Evolutionary conservation across 257 asterid species (phyloP).

Genomic region (Ehretia macrophylla): DNA sequence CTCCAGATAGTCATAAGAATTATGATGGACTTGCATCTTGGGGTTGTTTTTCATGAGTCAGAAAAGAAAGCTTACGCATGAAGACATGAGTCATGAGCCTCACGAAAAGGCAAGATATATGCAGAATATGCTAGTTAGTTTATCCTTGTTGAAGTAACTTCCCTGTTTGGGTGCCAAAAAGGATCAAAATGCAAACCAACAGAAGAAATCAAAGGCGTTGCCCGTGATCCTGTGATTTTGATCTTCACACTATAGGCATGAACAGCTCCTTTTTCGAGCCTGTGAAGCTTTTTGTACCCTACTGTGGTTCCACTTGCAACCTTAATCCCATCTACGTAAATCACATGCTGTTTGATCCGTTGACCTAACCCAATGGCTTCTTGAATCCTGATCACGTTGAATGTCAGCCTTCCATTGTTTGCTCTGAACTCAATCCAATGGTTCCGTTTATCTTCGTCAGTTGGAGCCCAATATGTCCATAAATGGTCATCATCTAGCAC

Average conservation of each 20-base stretch:
- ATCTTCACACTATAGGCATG: slow-evolving; percentile 46
- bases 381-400: slow-evolving; percentile 81
- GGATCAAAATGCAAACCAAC: slow-evolving; percentile 86
- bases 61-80: background rate
- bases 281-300: slow-evolving; percentile 84
- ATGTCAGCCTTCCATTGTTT: slow-evolving; percentile 27
- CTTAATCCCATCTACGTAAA: slow-evolving; percentile 49
- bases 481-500: slow-evolving; percentile 64
- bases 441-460: slow-evolving; percentile 28
- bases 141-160: slow-evolving; percentile 4
- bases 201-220: slow-evolving; percentile 73
- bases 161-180: slow-evolving; percentile 56
- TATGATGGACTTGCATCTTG: background rate
- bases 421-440: slow-evolving; percentile 70
- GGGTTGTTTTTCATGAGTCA: background rate
- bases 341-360: slow-evolving; percentile 50
- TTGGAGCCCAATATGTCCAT: slow-evolving; percentile 92
- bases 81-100: background rate
- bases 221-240: slow-evolving; percentile 59
- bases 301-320: slow-evolving; percentile 66
- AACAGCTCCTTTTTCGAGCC: slow-evolving; percentile 53
- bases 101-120: too few species aligned
- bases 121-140: slow-evolving; percentile 1
- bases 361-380: slow-evolving; percentile 94
- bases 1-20: background rate